Evolutionary conservation across 805 yeast species (phyloP).

Genomic region (Lipomyces starkeyi): DNA sequence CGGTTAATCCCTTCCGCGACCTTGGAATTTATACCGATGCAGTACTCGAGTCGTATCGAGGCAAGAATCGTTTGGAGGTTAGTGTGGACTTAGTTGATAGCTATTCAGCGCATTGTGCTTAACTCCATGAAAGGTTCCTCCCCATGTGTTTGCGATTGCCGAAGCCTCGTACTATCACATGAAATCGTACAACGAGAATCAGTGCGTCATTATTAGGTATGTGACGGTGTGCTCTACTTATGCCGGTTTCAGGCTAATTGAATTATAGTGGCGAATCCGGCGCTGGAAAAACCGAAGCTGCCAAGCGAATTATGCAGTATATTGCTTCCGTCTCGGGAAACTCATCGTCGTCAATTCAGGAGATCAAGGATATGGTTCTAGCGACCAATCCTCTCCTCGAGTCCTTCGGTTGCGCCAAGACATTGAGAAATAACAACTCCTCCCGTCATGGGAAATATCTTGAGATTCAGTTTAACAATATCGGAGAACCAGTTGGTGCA

Average conservation of each 20-base stretch:
- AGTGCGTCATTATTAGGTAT: constrained; percentile 82
- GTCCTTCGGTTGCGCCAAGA: constrained; percentile 93
- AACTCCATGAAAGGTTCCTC: constrained; percentile 57
- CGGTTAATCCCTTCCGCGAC: constrained; percentile 96
- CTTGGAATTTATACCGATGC: constrained; percentile 91
- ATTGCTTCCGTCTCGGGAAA: constrained; percentile 82
- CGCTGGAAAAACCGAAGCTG: constrained; percentile 98
- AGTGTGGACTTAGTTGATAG: constrained; percentile 7
- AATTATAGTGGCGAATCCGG: constrained; percentile 88
- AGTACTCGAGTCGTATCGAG: constrained; percentile 75
- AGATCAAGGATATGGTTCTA: constrained; percentile 94
- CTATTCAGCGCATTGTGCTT: background rate
- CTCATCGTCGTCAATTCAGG: constrained; percentile 68
- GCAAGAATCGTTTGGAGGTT: constrained; percentile 90
- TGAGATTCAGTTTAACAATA: constrained; percentile 83
- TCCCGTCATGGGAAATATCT: constrained; percentile 93
- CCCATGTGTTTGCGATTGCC: constrained; percentile 97
- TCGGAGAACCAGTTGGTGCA: constrained; percentile 90
- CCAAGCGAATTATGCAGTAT: constrained; percentile 92
- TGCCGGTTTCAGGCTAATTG: constrained; percentile 41
- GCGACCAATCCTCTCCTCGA: constrained; percentile 95
- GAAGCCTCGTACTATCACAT: constrained; percentile 95
- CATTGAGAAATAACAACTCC: constrained; percentile 85
- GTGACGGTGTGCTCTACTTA: background rate
- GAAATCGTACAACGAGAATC: constrained; percentile 92